Conservation (phyloP, 306 rosid species). For the Ammopiptanthus mongolicus region DNA sequence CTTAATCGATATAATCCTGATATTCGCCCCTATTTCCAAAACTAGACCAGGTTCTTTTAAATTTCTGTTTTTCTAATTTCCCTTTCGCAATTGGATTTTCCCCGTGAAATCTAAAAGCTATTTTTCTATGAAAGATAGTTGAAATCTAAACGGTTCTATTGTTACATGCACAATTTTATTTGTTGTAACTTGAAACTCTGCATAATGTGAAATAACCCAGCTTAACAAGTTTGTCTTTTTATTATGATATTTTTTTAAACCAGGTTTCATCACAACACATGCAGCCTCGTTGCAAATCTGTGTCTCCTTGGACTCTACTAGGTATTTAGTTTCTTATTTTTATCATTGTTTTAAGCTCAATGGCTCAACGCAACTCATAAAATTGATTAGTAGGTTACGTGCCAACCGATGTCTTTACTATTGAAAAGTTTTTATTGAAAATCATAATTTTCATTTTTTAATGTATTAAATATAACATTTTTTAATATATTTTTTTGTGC, state of each 20-base stretch:
- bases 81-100: no score
- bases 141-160: not conserved
- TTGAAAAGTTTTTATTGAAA: no score
- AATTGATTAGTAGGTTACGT: not conserved
- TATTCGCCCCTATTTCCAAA: slow-evolving; percentile 88
- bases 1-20: slow-evolving; percentile 94
- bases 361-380: not conserved
- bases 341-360: not conserved
- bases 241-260: not conserved
- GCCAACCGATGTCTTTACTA: no score
- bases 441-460: no score
- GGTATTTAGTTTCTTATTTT: slow-evolving; percentile 33
- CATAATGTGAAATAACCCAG: not conserved
- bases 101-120: not conserved
- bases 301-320: slow-evolving; percentile 98
- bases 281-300: slow-evolving; percentile 84
- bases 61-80: no score
- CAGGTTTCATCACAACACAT: slow-evolving; percentile 85
- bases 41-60: slow-evolving; percentile 73
- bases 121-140: not conserved
- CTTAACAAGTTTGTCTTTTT: not conserved
- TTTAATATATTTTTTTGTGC: no score
- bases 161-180: not conserved
- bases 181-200: not conserved
- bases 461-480: no score